phyloP scores from a whole-genome alignment of 306 rosid species.

The Cucurbita pepo region DNA sequence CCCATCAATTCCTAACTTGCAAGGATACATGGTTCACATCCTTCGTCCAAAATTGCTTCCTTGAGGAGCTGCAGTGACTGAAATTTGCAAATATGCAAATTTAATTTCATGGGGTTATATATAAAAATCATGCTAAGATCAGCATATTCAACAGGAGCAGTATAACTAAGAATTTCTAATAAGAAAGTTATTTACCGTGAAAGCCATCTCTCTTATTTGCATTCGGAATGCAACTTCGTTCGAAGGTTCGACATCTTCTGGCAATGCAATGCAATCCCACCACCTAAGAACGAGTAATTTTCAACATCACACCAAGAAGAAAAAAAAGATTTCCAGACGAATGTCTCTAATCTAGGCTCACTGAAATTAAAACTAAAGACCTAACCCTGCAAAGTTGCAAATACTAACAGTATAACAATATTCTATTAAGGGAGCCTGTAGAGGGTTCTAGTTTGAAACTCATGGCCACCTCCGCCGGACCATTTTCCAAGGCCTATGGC shows the following conservation, averaged over 20 bases:
- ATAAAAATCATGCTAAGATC: neutral
- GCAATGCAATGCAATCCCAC: slow-evolving; percentile 96
- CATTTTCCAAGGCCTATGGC: neutral
- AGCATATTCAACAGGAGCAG: neutral
- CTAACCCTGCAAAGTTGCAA: neutral
- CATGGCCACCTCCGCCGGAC: neutral
- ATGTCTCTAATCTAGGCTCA: neutral
- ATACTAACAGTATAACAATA: neutral
- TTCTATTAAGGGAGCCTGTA: neutral
- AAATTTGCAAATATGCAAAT: slow-evolving; percentile 10
- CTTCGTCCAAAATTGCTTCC: slow-evolving; percentile 63
- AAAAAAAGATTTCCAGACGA: neutral
- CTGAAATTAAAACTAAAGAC: neutral
- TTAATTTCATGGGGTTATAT: neutral
- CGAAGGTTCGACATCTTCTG: slow-evolving; percentile 60
- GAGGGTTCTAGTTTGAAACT: neutral
- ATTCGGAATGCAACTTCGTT: slow-evolving; percentile 60
- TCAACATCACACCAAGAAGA: neutral
- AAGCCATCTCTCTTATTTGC: slow-evolving; percentile 77
- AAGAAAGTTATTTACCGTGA: slow-evolving; percentile 31
- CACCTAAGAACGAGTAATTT: slow-evolving; percentile 42
- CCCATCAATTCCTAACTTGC: slow-evolving; percentile 9
- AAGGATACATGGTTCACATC: slow-evolving; percentile 89
- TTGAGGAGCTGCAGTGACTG: slow-evolving; percentile 88
- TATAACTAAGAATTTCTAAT: neutral